Evolutionary conservation across 2,329 filamentous ascomycete genomes (phyloP), one percentile per base, ranked within the genome.

Genomic region (Alternaria ethzedia): DNA sequence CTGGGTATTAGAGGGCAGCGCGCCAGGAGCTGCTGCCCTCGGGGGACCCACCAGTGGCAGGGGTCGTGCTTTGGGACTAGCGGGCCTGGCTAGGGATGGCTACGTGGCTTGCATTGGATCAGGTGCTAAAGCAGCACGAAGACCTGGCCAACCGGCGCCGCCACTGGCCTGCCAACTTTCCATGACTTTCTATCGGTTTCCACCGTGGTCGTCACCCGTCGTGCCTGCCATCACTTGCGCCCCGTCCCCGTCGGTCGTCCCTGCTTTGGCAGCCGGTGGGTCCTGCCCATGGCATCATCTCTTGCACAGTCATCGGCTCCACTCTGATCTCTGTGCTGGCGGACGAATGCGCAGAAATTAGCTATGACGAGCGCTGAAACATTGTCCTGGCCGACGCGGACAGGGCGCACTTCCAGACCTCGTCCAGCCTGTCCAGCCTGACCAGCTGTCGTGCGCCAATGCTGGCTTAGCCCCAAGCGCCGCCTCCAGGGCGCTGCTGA

Each of bases 401-500:
- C 30, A 54, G 28, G 47, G 61, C 55, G 43, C 49, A 32, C 49
- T 43, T 63, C 60, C 56, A 63, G 60, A 59, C 60, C 58, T 54
- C 49, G 28, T 11, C 30, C 49, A 52, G 30, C 30, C 49, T 52
- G 20, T 11, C 30, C 49, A 52, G 30, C 30, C 49, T 52, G 49
- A 36, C 25, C 61, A 65, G 62, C 61, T 72, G 68, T 70, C 65
- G 64, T 72, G 67, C 68, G 69, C 70, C 69, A 61, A 62, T 55
- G 47, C 59, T 15, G 59, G 52, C 61, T 58, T 70, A 64, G 68
- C 68, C 50, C 57, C 66, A 70, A 63, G 56, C 66, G 64, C 68
- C 68, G 57, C 50, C 43, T 47, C 21, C 45, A 63, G 52, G 56
- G 28, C 59, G n/a, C 55, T 64, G 65, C 65, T 59, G 62, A 67